Conservation (phyloP, 768 basidiomycete genomes). For the Phylloporus sp. region DNA sequence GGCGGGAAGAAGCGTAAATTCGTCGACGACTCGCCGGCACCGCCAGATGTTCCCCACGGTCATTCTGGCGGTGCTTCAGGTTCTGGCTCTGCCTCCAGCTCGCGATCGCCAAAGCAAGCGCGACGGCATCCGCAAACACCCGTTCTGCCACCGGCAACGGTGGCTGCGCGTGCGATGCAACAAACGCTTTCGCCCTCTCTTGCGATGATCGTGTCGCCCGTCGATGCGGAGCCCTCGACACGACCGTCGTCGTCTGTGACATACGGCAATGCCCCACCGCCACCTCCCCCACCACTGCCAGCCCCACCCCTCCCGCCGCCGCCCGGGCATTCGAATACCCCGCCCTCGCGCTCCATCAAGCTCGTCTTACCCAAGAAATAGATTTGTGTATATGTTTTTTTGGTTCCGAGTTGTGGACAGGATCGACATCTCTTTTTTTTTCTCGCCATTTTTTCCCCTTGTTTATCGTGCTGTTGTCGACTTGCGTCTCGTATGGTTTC, state of each 20-base stretch:
- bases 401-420: not conserved
- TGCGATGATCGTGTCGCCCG: slow-evolving; percentile 33
- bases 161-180: slow-evolving; percentile 30
- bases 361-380: slow-evolving; percentile 31
- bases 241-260: slow-evolving; percentile 27
- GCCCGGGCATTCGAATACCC: slow-evolving; percentile 23
- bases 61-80: slow-evolving; percentile 13
- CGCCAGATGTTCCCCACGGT: slow-evolving; percentile 13
- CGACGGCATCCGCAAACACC: slow-evolving; percentile 33
- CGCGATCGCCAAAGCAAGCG: slow-evolving; percentile 32
- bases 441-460: not conserved
- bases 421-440: not conserved
- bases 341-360: slow-evolving; percentile 28
- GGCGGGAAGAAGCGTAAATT: slow-evolving; percentile 34
- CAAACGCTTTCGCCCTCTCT: slow-evolving; percentile 32
- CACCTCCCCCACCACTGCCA: slow-evolving; percentile 13
- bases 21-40: slow-evolving; percentile 30
- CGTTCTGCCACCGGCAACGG: slow-evolving; percentile 22
- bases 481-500: not conserved
- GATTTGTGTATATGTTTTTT: not conserved
- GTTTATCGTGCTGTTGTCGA: not conserved
- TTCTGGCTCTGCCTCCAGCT: slow-evolving; percentile 14
- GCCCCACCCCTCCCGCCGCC: not conserved
- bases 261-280: slow-evolving; percentile 11
- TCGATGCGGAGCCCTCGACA: slow-evolving; percentile 31